Evolutionary conservation across 768 basidiomycete species (phyloP).

Genomic region (Mycena floridula): DNA sequence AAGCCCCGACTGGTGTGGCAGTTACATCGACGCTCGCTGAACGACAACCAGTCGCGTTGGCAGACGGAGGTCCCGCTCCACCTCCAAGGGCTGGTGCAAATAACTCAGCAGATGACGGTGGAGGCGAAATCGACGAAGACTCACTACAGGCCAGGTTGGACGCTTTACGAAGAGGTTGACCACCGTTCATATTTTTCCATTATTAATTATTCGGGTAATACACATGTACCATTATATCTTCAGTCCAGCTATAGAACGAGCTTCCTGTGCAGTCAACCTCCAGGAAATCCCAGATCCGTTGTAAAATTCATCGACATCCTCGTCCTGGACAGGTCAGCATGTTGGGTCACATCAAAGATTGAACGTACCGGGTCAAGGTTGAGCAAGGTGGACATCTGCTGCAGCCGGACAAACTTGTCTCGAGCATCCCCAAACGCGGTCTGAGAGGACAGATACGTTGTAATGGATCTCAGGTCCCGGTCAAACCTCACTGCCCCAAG

Average conservation of each 20-base stretch:
- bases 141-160: constrained; percentile 91
- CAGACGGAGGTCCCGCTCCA: constrained; percentile 47
- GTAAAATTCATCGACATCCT: constrained; percentile 93
- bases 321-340: too few relatives aligned
- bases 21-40: constrained; percentile 49
- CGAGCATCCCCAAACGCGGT: constrained; percentile 85
- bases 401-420: constrained; percentile 87
- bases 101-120: constrained; percentile 21
- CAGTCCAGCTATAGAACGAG: constrained; percentile 59
- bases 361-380: constrained; percentile 81
- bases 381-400: constrained; percentile 88
- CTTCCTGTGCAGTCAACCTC: constrained; percentile 76
- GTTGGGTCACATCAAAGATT: too few relatives aligned
- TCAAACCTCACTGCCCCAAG: constrained; percentile 96
- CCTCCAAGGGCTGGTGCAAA: constrained; percentile 11
- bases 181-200: not conserved
- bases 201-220: too few relatives aligned
- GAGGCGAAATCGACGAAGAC: constrained; percentile 70
- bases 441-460: constrained; percentile 79
- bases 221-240: constrained; percentile 19
- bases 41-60: constrained; percentile 81
- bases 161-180: constrained; percentile 70
- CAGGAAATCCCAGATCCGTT: constrained; percentile 88
- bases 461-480: constrained; percentile 80
- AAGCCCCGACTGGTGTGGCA: constrained; percentile 73